Percentiles rank a stretch among this genome's conserved stretches.
phyloP scores from a whole-genome alignment of 208 protist species.

The Ichthyophonus hoferi region DNA sequence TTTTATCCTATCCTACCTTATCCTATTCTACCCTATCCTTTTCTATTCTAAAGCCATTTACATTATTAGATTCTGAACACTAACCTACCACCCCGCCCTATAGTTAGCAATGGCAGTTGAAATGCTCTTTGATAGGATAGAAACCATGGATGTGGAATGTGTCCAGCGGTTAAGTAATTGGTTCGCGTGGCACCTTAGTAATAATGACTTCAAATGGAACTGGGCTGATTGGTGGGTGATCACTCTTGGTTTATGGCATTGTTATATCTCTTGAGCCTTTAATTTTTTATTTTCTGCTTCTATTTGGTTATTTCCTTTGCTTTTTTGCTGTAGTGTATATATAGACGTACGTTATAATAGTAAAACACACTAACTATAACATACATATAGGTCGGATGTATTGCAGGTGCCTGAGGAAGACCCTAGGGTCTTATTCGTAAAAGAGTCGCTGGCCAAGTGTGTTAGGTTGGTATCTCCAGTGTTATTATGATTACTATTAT shows the following conservation, averaged over 20 bases:
- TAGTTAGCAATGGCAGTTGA: background rate
- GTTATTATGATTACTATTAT: too few species aligned
- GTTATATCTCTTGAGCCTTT: too few species aligned
- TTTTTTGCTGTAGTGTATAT: too few species aligned
- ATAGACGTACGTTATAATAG: background rate
- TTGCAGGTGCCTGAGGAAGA: background rate
- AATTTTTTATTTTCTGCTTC: too few species aligned
- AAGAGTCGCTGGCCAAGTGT: background rate
- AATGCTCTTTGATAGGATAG: slow-evolving; percentile 11
- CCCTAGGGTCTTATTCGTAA: background rate
- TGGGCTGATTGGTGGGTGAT: slow-evolving; percentile 10
- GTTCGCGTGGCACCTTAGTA: slow-evolving; percentile 16
- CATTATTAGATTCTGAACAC: too few species aligned
- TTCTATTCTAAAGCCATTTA: too few species aligned
- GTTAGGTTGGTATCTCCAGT: too few species aligned
- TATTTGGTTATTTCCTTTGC: too few species aligned
- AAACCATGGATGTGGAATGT: slow-evolving; percentile 21
- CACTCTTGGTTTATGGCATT: too few species aligned
- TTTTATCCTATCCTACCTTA: too few species aligned
- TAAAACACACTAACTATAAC: background rate
- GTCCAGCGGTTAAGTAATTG: slow-evolving; percentile 14
- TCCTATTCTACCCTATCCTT: too few species aligned
- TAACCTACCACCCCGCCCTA: too few species aligned
- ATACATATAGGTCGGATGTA: background rate
- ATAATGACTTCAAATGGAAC: slow-evolving; percentile 27